Evolutionary conservation across 805 yeast species (phyloP).

Genomic region (Debaryomyces tyrocola): DNA sequence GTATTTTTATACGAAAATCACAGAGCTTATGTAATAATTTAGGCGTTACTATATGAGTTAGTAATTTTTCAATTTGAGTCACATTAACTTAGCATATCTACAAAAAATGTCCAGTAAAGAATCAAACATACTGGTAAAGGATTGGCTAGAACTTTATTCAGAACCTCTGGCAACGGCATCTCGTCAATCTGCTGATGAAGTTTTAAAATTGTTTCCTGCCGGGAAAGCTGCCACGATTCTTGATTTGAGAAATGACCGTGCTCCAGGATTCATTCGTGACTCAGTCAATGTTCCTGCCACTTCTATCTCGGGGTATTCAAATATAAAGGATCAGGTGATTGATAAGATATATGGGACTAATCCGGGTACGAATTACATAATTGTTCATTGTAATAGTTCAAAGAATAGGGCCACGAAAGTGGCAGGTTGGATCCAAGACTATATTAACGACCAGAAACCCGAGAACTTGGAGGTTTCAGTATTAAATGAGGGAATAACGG

Average conservation of each 20-base stretch:
- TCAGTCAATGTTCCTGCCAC: constrained; percentile 22
- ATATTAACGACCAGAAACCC: constrained; percentile 10
- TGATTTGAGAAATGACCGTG: constrained; percentile 20
- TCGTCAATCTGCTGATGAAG: constrained; percentile 9
- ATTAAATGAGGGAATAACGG: constrained; percentile 23
- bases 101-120: background rate
- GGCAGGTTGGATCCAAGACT: constrained; percentile 23
- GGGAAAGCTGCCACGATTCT: constrained; percentile 13
- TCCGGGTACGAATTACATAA: constrained; percentile 13
- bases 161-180: constrained; percentile 4
- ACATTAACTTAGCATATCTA: background rate
- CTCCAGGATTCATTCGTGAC: constrained; percentile 12
- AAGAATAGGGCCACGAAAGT: constrained; percentile 17
- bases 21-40: no score
- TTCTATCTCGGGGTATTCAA: constrained; percentile 12
- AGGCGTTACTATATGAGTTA: no score
- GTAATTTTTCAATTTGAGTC: no score
- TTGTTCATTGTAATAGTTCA: constrained; percentile 22
- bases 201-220: constrained; percentile 10
- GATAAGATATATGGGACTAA: constrained; percentile 9
- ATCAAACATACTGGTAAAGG: background rate
- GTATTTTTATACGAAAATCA: no score
- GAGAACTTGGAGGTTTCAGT: constrained; percentile 15
- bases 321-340: constrained; percentile 12
- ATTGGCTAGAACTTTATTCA: constrained; percentile 9